A percentile compares a stretch with the other conserved stretches of the same genome.
Conservation (phyloP, 768 basidiomycete species). For the Tephrocybe sp. region DNA sequence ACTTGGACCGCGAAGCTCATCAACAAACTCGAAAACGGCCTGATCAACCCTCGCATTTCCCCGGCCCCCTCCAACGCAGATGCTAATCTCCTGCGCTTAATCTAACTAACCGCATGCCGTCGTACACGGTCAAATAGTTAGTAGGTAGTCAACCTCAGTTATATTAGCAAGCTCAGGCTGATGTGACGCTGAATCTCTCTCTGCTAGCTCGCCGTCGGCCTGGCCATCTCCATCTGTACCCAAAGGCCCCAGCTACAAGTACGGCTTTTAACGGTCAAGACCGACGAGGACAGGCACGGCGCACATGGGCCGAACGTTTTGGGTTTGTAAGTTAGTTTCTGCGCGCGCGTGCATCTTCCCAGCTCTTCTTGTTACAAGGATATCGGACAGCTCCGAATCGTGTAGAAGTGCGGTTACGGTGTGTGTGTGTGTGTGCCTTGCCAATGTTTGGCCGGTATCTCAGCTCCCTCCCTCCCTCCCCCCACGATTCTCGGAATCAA, state of each 20-base stretch:
- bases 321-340: not conserved
- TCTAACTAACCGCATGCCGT: not conserved
- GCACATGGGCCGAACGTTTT: too few relatives aligned
- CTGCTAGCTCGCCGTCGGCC: slow-evolving; percentile 10
- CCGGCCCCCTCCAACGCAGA: not conserved
- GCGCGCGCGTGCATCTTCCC: not conserved
- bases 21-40: too few relatives aligned
- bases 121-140: too few relatives aligned
- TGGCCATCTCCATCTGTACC: not conserved
- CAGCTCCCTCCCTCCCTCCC: too few relatives aligned
- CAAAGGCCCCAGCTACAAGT: too few relatives aligned
- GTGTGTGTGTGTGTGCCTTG: too few relatives aligned
- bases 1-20: not conserved
- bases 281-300: too few relatives aligned
- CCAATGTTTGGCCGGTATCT: too few relatives aligned
- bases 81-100: not conserved
- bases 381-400: not conserved
- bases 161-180: not conserved
- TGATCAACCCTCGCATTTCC: too few relatives aligned
- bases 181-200: not conserved
- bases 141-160: not conserved
- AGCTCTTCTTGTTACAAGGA: slow-evolving; percentile 2
- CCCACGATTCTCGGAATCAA: too few relatives aligned
- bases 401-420: not conserved
- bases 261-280: not conserved